phyloP scores from a whole-genome alignment of 2,329 filamentous ascomycete genomes.

The Fusarium camptoceras region DNA sequence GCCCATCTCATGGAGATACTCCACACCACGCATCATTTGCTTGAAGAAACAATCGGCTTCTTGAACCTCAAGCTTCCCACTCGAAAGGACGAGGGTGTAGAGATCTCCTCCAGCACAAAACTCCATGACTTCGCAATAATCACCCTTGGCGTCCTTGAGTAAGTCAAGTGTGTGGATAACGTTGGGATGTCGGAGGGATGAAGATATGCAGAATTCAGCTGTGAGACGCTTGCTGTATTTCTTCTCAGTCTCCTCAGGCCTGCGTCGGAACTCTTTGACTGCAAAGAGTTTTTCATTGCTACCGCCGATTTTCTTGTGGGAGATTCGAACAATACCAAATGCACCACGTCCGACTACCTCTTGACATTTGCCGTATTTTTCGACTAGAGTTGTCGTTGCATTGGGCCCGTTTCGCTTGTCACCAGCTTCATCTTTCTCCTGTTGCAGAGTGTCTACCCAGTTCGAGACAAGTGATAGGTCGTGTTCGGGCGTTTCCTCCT shows the following conservation, averaged over 20 bases:
- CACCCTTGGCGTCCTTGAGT: slow-evolving; percentile 93
- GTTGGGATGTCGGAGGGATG: slow-evolving; percentile 94
- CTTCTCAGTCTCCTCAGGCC: slow-evolving; percentile 93
- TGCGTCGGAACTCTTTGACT: slow-evolving; percentile 96
- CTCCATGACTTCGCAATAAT: slow-evolving; percentile 99
- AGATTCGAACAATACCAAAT: slow-evolving; percentile 97
- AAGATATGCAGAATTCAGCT: slow-evolving; percentile 98
- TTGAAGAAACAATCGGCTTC: slow-evolving; percentile 99
- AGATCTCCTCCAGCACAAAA: slow-evolving; percentile 97
- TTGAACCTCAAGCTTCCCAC: slow-evolving; percentile 88
- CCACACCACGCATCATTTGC: slow-evolving; percentile 98
- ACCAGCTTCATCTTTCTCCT: slow-evolving; percentile 85
- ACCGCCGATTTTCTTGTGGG: slow-evolving; percentile 90
- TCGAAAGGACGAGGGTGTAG: slow-evolving; percentile 91
- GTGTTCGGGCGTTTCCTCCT: slow-evolving; percentile 78
- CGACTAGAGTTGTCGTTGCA: slow-evolving; percentile 78
- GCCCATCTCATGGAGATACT: slow-evolving; percentile 99
- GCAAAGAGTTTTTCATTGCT: slow-evolving; percentile 91
- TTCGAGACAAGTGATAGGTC: slow-evolving; percentile 93
- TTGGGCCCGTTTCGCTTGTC: slow-evolving; percentile 84
- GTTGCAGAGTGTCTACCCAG: slow-evolving; percentile 94
- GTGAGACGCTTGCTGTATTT: slow-evolving; percentile 98
- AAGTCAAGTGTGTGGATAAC: slow-evolving; percentile 98
- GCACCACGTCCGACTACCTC: slow-evolving; percentile 96
- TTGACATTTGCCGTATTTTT: slow-evolving; percentile 99